A percentile compares a stretch with the other conserved stretches of the same genome.
Evolutionary conservation across 2,329 filamentous ascomycete species (phyloP).

Genomic region (Aspergillus proliferans): DNA sequence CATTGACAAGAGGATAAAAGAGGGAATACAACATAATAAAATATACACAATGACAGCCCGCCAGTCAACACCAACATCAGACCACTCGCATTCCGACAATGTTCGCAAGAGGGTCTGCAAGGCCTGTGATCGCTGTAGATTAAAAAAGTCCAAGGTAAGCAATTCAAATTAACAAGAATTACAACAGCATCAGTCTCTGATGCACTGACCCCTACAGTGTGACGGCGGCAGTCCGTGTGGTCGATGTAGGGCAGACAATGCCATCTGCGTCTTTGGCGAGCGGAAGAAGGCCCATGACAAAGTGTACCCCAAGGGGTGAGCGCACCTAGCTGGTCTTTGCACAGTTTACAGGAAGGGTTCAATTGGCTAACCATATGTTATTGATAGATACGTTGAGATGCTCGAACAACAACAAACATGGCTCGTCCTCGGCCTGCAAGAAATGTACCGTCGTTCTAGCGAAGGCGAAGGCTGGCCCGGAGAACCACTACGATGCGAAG

Average conservation of each 20-base stretch:
- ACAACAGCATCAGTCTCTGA: conserved; percentile 10
- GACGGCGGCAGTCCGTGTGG: conserved; percentile 57
- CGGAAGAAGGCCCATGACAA: conserved; percentile 62
- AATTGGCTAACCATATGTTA: background rate
- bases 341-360: background rate
- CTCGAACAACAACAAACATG: conserved; percentile 60
- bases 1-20: no score
- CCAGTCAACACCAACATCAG: conserved; percentile 35
- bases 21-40: no score
- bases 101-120: conserved; percentile 59
- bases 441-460: conserved; percentile 51
- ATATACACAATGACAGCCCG: conserved; percentile 31
- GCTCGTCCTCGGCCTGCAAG: conserved; percentile 55
- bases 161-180: background rate
- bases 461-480: conserved; percentile 53
- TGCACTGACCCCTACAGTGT: conserved; percentile 39
- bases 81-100: conserved; percentile 39
- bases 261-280: conserved; percentile 60
- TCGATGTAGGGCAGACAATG: conserved; percentile 58
- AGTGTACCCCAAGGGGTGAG: conserved; percentile 62
- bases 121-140: conserved; percentile 59
- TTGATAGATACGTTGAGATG: conserved; percentile 57
- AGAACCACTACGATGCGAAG: conserved; percentile 44
- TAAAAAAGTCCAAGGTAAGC: conserved; percentile 60
- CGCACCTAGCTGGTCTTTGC: conserved; percentile 6